phyloP scores from a whole-genome alignment of 768 basidiomycete species.

The Leccinum obscurum region DNA sequence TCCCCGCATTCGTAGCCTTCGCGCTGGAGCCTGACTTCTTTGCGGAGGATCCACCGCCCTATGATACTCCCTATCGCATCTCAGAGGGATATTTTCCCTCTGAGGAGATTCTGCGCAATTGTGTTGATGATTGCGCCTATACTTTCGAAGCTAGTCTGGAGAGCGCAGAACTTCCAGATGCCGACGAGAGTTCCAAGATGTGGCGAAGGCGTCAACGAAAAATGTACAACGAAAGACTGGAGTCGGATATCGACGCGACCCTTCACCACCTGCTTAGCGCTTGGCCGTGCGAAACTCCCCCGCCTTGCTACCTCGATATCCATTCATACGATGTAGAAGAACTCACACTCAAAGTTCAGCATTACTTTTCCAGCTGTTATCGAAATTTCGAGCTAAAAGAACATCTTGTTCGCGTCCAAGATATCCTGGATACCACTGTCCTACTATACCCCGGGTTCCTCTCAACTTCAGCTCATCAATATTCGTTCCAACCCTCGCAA shows the following conservation, averaged over 20 bases:
- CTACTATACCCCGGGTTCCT: not conserved
- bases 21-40: slow-evolving; percentile 12
- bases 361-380: slow-evolving; percentile 17
- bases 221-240: slow-evolving; percentile 9
- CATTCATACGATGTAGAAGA: slow-evolving; percentile 4
- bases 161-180: not conserved
- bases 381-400: slow-evolving; percentile 16
- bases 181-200: not conserved
- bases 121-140: not conserved
- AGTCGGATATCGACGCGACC: slow-evolving; percentile 4
- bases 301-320: not conserved
- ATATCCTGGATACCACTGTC: not conserved
- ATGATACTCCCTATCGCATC: slow-evolving; percentile 12
- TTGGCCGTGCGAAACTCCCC: slow-evolving; percentile 25
- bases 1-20: slow-evolving; percentile 36
- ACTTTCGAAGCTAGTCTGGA: slow-evolving; percentile 19
- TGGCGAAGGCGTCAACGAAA: slow-evolving; percentile 7
- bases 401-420: slow-evolving; percentile 10
- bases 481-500: not conserved
- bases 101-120: not conserved
- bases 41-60: slow-evolving; percentile 16
- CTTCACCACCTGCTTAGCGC: slow-evolving; percentile 1
- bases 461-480: not conserved
- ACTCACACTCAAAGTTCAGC: not conserved
- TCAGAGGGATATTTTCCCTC: slow-evolving; percentile 12